Evolutionary conservation across 352 stramenopile species (phyloP).

Genomic region (Phytophthora lateralis): DNA sequence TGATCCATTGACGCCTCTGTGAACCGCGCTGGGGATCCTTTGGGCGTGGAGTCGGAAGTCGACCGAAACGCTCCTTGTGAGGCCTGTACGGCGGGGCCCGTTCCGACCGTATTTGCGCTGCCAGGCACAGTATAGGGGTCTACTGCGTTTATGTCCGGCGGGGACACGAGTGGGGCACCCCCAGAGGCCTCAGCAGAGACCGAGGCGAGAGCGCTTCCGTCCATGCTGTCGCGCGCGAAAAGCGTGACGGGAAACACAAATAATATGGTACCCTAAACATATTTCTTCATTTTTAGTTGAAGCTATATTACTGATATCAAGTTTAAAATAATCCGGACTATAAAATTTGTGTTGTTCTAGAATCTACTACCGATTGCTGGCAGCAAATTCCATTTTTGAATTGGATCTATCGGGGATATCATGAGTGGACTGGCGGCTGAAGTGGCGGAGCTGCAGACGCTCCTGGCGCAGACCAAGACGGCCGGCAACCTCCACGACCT

Average conservation of each 20-base stretch:
- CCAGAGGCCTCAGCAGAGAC: constrained; percentile 6
- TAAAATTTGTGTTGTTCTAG: constrained; percentile 12
- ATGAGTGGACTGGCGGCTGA: constrained; percentile 42
- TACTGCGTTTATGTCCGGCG: background rate
- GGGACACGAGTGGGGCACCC: constrained; percentile 7
- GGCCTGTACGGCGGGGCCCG: background rate
- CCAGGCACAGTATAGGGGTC: background rate
- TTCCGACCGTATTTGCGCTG: background rate
- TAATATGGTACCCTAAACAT: background rate
- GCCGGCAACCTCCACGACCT: constrained; percentile 69
- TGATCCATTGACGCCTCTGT: background rate
- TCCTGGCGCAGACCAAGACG: constrained; percentile 61
- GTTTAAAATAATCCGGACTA: constrained; percentile 15
- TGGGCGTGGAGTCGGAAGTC: constrained; percentile 1
- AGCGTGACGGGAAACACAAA: too few species aligned
- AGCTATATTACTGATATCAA: background rate
- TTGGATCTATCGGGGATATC: constrained; percentile 30
- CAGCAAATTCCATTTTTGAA: constrained; percentile 8
- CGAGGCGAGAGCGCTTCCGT: constrained; percentile 6
- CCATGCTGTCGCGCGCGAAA: constrained; percentile 20
- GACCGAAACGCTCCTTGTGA: background rate
- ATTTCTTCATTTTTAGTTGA: background rate
- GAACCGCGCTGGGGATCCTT: background rate
- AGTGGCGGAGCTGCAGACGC: constrained; percentile 67
- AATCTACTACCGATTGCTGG: background rate